Percentiles rank a stretch among this genome's conserved stretches.
These are phyloP conservation scores for Pythium vanterpoolii DNA, from an alignment of 352 stramenopile species.

Conservation along the genomic window DNA sequence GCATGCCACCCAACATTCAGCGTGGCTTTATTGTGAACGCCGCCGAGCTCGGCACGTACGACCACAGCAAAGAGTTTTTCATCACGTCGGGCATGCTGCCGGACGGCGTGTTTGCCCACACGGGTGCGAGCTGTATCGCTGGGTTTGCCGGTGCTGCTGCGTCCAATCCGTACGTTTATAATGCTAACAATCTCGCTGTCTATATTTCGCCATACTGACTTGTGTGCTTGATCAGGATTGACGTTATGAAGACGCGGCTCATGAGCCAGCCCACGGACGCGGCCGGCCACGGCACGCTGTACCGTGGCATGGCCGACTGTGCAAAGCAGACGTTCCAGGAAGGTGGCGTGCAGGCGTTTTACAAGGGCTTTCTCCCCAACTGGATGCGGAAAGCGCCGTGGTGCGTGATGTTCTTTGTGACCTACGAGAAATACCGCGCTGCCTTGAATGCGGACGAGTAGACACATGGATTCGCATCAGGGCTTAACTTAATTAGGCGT, in stretches of 20 bases:
- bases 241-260: constrained; percentile 82
- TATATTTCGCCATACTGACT: not conserved
- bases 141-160: constrained; percentile 69
- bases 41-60: constrained; percentile 82
- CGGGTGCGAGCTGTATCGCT: constrained; percentile 67
- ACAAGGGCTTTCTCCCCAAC: constrained; percentile 86
- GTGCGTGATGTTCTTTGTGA: constrained; percentile 87
- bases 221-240: constrained; percentile 36
- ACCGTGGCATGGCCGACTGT: constrained; percentile 72
- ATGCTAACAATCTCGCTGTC: not conserved
- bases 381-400: constrained; percentile 86
- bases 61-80: constrained; percentile 78
- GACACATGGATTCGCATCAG: not conserved
- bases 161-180: constrained; percentile 65
- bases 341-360: constrained; percentile 65
- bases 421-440: constrained; percentile 77
- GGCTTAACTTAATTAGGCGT: constrained; percentile 8
- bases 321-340: constrained; percentile 64
- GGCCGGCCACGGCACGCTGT: constrained; percentile 47
- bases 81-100: constrained; percentile 57
- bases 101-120: constrained; percentile 68
- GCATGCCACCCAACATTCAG: constrained; percentile 85
- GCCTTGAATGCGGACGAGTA: constrained; percentile 27
- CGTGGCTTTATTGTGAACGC: constrained; percentile 86
- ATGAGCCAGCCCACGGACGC: constrained; percentile 78